phyloP scores from a whole-genome alignment of 2,329 filamentous ascomycete genomes.

The Phoma herbarum region DNA sequence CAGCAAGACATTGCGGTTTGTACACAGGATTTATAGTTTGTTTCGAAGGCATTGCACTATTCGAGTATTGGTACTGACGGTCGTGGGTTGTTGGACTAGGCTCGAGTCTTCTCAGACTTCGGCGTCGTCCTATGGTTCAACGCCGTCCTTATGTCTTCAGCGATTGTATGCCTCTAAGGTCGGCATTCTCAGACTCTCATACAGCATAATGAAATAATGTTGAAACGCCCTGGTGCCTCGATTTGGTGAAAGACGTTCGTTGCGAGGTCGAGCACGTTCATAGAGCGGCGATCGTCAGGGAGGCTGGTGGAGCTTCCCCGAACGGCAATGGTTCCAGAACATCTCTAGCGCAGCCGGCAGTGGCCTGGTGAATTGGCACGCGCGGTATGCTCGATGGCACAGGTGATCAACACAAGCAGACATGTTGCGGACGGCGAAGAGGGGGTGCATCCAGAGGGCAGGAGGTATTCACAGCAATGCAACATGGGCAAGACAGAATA shows the following conservation, averaged over 20 bases:
- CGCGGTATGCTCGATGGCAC: background rate
- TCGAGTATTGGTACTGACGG: constrained; percentile 12
- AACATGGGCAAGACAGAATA: constrained; percentile 8
- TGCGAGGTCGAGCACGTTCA: constrained; percentile 4
- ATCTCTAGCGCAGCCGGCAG: constrained; percentile 15
- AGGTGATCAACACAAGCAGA: background rate
- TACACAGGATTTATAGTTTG: constrained; percentile 2
- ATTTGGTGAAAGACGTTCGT: constrained; percentile 4
- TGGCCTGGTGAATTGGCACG: constrained; percentile 10
- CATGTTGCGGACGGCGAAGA: background rate
- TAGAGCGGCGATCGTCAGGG: background rate
- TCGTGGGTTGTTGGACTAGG: background rate
- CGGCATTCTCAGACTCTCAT: background rate
- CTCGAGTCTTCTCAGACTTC: constrained; percentile 1
- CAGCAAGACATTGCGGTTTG: constrained; percentile 6
- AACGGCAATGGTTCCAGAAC: constrained; percentile 25
- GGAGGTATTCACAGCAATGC: background rate
- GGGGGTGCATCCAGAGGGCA: background rate
- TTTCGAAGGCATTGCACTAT: background rate
- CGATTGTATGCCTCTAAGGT: background rate
- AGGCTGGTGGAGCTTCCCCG: constrained; percentile 2
- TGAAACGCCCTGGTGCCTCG: background rate
- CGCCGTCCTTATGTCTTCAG: constrained; percentile 3
- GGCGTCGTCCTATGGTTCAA: background rate
- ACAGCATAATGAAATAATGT: constrained; percentile 14